Evolutionary conservation across 192 early-diverging fungal species (phyloP).

Genomic region (Backusella westeae): DNA sequence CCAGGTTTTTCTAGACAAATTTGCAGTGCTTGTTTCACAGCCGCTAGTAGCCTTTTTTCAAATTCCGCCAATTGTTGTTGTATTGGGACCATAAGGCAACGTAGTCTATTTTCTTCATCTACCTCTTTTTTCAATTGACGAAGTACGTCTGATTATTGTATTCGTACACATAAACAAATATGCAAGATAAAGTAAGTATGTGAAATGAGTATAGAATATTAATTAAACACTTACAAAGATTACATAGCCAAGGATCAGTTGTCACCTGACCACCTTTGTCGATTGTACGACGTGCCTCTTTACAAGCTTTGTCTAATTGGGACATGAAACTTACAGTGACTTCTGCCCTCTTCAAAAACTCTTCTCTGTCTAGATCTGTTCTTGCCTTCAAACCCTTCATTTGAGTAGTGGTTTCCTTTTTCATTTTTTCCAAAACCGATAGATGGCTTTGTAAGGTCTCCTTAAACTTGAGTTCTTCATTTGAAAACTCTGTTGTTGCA

Average conservation of each 20-base stretch:
- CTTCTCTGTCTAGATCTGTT: conserved; percentile 29
- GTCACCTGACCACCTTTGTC: conserved; percentile 20
- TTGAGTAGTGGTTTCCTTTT: conserved; percentile 43
- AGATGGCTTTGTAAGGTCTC: conserved; percentile 26
- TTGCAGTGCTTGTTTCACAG: conserved; percentile 18
- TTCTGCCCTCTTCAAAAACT: conserved; percentile 44
- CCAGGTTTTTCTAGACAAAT: conserved; percentile 4
- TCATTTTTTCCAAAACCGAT: conserved; percentile 31
- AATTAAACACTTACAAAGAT: conserved; percentile 22
- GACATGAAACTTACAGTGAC: conserved; percentile 36
- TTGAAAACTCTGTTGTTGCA: background rate
- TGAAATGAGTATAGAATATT: background rate
- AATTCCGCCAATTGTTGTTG: conserved; percentile 25
- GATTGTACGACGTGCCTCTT: conserved; percentile 10
- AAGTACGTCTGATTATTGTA: conserved; percentile 22
- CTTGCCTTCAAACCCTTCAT: conserved; percentile 36
- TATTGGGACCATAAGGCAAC: conserved; percentile 21
- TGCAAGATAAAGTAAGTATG: background rate
- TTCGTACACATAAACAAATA: too few relatives aligned
- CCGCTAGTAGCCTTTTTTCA: conserved; percentile 25
- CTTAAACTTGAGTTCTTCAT: background rate
- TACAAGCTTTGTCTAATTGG: conserved; percentile 33
- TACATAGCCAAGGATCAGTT: conserved; percentile 34
- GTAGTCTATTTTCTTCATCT: conserved; percentile 36
- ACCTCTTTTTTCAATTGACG: conserved; percentile 32